Conservation (phyloP, 768 basidiomycete genomes). For the Baorangia bicolor region DNA sequence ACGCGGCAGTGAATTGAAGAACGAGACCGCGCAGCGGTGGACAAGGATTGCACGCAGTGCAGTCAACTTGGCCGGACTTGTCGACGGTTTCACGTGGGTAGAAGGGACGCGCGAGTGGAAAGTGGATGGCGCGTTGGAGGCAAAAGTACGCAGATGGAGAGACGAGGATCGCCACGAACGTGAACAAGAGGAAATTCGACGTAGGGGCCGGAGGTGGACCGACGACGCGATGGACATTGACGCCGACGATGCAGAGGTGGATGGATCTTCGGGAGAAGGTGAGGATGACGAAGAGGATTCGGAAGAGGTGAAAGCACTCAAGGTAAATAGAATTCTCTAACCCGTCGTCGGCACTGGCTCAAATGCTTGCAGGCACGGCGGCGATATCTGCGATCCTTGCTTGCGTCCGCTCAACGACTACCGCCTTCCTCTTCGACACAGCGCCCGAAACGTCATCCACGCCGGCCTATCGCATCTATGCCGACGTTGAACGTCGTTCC, state of each 20-base stretch:
- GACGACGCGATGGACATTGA: constrained; percentile 77
- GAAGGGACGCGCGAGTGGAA: constrained; percentile 60
- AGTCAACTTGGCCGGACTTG: constrained; percentile 61
- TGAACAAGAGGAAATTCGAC: constrained; percentile 66
- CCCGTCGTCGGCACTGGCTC: constrained; percentile 7
- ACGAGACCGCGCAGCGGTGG: constrained; percentile 62
- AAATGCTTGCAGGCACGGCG: constrained; percentile 57
- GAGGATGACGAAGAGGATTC: constrained; percentile 67
- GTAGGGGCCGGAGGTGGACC: constrained; percentile 58
- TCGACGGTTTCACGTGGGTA: constrained; percentile 75
- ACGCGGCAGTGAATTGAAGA: constrained; percentile 21
- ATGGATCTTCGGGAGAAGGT: constrained; percentile 42
- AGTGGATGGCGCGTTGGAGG: constrained; percentile 61
- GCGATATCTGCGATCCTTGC: constrained; percentile 68
- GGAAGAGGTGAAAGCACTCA: constrained; percentile 74
- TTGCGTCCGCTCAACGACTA: constrained; percentile 44
- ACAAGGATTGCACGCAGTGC: constrained; percentile 69
- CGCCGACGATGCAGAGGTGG: constrained; percentile 47
- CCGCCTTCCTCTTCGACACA: constrained; percentile 27
- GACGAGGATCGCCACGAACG: constrained; percentile 66
- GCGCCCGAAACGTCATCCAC: constrained; percentile 27
- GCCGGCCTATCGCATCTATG: constrained; percentile 33
- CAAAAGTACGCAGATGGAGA: constrained; percentile 68
- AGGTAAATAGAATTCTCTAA: constrained; percentile 47
- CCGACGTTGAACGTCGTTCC: constrained; percentile 59